Base-by-base conservation (phyloP, 2,329 filamentous ascomycete genomes). In the Monilinia polystroma region DNA sequence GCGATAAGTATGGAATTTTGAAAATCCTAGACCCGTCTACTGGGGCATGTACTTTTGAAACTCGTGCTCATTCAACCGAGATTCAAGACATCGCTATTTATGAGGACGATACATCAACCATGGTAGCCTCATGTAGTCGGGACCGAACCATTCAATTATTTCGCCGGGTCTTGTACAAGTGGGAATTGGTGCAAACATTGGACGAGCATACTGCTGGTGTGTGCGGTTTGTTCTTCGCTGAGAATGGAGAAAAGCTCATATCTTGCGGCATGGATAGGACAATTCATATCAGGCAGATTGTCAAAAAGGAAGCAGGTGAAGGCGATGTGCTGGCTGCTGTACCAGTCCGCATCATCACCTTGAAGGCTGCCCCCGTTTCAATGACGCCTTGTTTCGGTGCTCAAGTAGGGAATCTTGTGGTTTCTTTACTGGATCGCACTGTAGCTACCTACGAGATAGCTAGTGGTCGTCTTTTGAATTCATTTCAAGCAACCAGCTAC, bases 91-190 rank as follows among this genome's bases (percentile, higher is more conserved):
- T 98, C 71, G 86, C 89, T 26, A 82, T 96, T 5, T 87, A 87
- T 73, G 86, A 91, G 72, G 82, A 83, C 55, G 81, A 84, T 0
- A 81, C 84, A 1, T 82, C 80, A 57, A 84, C 87, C 47, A 81
- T 97, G 56, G 82, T 98, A 72, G 94, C 91, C 23, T 93, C 89
- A 14, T 93, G 90, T 75, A 91, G 92, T 47, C 85, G 95, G 71
- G 95, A 99, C 78, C 89, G 95, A 62, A 97, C 90, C n/a, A 86
- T 94, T 0, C 95, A 99, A 76, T 80, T 99, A n/a, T 98, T 97
- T 76, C 81, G 83, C 35, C 82, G 82, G 32, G 79, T 80, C 1
- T 81, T 78, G 16, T 84, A 86, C 2, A 79, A 78, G 3, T 90
- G 96, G 77, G 85, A 90, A 67, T 85, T 97, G 67, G 85, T 97